Conservation (phyloP, 148 eudicot species). For the Bassia scoparia region DNA sequence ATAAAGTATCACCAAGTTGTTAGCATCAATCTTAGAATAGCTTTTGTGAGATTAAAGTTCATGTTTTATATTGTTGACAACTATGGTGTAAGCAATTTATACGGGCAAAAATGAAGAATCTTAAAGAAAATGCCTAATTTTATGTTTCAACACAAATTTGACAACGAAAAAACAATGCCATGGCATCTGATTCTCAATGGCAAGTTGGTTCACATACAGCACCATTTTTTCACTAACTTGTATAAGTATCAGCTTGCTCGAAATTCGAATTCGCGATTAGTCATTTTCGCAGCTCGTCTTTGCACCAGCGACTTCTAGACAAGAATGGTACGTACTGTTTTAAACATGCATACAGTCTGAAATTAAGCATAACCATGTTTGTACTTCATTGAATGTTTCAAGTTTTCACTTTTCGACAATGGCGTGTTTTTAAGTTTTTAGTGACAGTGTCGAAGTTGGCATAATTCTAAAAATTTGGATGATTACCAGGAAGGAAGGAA, state of each 20-base stretch:
- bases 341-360: too few species aligned
- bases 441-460: neutral
- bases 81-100: constrained; percentile 1
- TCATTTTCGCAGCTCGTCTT: neutral
- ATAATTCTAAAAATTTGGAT: neutral
- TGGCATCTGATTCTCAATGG: constrained; percentile 1
- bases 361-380: too few species aligned
- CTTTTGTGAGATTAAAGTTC: neutral
- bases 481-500: constrained; percentile 6
- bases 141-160: neutral
- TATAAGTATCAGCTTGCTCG: neutral
- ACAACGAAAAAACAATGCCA: neutral
- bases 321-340: neutral
- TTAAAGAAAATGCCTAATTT: neutral
- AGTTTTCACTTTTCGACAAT: neutral
- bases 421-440: neutral
- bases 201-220: neutral
- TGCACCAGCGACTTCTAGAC: neutral
- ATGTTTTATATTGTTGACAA: neutral
- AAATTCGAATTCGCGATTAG: neutral
- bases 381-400: too few species aligned
- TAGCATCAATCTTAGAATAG: neutral
- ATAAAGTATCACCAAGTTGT: too few species aligned
- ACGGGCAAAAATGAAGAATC: neutral
- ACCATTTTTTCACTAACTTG: neutral